Percentiles rank a stretch among this genome's conserved stretches.
These are phyloP conservation scores for Naegleria lovaniensis DNA, from an alignment of 208 protist species.

Conservation along the genomic window DNA sequence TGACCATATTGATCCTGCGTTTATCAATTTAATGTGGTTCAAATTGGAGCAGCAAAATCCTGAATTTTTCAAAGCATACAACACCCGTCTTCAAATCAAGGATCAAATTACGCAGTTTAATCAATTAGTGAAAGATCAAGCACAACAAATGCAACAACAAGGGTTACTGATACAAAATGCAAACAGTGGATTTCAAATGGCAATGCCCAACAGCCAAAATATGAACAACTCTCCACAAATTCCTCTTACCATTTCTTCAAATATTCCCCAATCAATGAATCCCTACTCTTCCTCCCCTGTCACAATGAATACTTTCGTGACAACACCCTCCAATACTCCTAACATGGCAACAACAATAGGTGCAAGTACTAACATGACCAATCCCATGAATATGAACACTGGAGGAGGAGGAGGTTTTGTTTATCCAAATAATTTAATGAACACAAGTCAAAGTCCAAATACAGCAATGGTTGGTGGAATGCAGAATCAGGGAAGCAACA, in stretches of 20 bases:
- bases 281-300: background rate
- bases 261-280: background rate
- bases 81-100: conserved; percentile 32
- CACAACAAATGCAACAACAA: conserved; percentile 29
- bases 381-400: background rate
- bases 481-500: too few relatives aligned
- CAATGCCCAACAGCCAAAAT: background rate
- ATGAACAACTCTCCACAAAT: too few relatives aligned
- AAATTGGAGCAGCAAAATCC: conserved; percentile 34
- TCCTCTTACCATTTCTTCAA: background rate
- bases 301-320: background rate
- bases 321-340: background rate
- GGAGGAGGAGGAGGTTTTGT: background rate
- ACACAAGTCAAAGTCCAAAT: too few relatives aligned
- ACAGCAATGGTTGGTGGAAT: too few relatives aligned
- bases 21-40: conserved; percentile 31
- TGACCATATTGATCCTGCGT: background rate
- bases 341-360: too few relatives aligned
- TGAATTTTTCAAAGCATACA: conserved; percentile 39
- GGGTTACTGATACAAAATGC: background rate
- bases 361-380: background rate
- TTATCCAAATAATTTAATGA: background rate
- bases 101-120: conserved; percentile 42
- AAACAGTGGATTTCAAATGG: background rate
- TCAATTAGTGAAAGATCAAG: conserved; percentile 37